These are phyloP conservation scores for Salinomyces thailandicus DNA, from an alignment of 2,329 filamentous ascomycete species.

Conservation along the genomic window DNA sequence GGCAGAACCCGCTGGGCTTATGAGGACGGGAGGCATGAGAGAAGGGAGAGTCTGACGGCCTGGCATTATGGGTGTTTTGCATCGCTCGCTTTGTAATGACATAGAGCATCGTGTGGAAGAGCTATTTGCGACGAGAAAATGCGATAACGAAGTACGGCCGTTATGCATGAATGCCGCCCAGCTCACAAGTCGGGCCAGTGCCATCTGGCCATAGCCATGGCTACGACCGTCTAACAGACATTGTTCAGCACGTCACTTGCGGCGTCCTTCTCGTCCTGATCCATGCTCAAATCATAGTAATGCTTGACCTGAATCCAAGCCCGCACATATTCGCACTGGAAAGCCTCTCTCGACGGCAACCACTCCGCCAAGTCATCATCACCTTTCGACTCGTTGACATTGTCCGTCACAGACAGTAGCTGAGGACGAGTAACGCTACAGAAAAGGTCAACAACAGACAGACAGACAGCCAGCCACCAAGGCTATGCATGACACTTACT, in stretches of 20 bases:
- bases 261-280: slow-evolving; percentile 53
- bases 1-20: slow-evolving; percentile 27
- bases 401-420: slow-evolving; percentile 68
- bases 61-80: not conserved
- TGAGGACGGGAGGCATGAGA: slow-evolving; percentile 9
- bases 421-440: slow-evolving; percentile 64
- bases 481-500: not conserved
- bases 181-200: no score
- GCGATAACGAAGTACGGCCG: no score
- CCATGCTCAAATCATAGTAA: slow-evolving; percentile 58
- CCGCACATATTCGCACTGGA: slow-evolving; percentile 68
- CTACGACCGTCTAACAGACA: slow-evolving; percentile 5
- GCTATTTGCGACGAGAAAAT: no score
- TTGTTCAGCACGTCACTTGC: slow-evolving; percentile 6
- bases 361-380: slow-evolving; percentile 63
- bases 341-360: slow-evolving; percentile 60
- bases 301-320: slow-evolving; percentile 72
- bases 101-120: no score
- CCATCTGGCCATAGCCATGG: no score
- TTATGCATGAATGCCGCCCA: no score
- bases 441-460: no score
- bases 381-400: slow-evolving; percentile 63
- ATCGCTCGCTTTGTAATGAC: not conserved
- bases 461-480: no score
- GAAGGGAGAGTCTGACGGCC: not conserved